These are phyloP conservation scores for Mucor mucedo DNA, from an alignment of 371 early-diverging fungal species.

Conservation along the genomic window DNA sequence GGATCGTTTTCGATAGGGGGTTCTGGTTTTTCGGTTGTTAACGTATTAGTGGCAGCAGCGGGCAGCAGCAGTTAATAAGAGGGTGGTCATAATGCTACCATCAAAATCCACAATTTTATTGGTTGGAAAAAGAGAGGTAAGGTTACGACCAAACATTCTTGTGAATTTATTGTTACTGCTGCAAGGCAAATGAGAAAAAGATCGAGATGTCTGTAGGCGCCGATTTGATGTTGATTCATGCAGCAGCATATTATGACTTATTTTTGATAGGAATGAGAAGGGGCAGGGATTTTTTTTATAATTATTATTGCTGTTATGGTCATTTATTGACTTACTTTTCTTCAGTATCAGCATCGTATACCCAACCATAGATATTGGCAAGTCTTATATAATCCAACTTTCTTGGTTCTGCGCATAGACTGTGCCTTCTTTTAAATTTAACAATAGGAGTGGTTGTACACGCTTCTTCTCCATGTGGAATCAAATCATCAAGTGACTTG, in stretches of 20 bases:
- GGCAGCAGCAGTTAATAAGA: background rate
- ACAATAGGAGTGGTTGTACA: conserved; percentile 28
- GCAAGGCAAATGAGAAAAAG: conserved; percentile 30
- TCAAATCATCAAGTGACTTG: conserved; percentile 45
- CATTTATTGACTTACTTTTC: background rate
- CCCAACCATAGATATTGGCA: conserved; percentile 66
- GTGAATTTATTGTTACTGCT: conserved; percentile 24
- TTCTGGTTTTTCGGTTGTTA: conserved; percentile 21
- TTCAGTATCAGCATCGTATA: conserved; percentile 1
- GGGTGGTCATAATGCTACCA: too few relatives aligned
- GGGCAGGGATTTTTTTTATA: conserved; percentile 5
- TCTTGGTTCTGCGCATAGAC: conserved; percentile 49
- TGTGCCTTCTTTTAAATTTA: conserved; percentile 49
- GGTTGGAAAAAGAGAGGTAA: conserved; percentile 13
- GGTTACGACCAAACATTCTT: conserved; percentile 34
- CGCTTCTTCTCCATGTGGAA: conserved; percentile 5
- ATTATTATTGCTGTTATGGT: background rate
- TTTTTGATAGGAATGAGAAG: background rate
- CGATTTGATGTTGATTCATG: conserved; percentile 11
- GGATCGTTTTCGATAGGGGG: conserved; percentile 53
- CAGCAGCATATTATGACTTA: background rate
- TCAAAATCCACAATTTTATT: conserved; percentile 4
- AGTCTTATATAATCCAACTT: conserved; percentile 53
- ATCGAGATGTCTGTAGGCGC: conserved; percentile 21
- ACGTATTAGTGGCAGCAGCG: background rate